Evolutionary conservation across 331 rosid genomes (phyloP).

Genomic region (Rosa hybrid): DNA sequence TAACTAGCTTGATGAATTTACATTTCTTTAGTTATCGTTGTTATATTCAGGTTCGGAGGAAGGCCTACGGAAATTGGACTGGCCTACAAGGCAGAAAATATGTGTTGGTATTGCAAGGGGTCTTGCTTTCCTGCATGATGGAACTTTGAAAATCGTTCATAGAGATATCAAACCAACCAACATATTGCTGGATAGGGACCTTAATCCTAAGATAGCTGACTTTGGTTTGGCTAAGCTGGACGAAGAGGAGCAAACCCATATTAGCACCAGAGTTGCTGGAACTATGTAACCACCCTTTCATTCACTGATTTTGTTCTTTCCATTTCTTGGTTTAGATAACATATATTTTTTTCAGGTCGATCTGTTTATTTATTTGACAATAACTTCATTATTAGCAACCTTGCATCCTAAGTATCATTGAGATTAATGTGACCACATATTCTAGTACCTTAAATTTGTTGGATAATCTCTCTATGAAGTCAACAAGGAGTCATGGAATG

Average conservation of each 20-base stretch:
- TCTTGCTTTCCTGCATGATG: conserved; percentile 45
- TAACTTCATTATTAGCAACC: not conserved
- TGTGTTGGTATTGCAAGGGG: conserved; percentile 55
- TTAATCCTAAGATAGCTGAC: conserved; percentile 49
- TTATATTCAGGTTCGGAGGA: conserved; percentile 19
- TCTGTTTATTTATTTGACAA: not conserved
- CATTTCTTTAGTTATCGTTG: not conserved
- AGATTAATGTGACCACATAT: not conserved
- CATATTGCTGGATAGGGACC: conserved; percentile 42
- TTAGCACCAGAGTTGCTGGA: conserved; percentile 55
- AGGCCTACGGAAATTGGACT: conserved; percentile 24
- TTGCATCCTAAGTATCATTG: not conserved
- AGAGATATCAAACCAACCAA: conserved; percentile 55
- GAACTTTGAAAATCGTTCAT: conserved; percentile 44
- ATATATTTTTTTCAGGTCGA: no score
- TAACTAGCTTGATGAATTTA: not conserved
- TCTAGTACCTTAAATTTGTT: not conserved
- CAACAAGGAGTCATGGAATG: not conserved
- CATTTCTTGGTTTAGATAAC: not conserved
- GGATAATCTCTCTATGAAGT: not conserved
- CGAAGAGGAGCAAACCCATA: conserved; percentile 45
- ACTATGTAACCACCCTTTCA: conserved; percentile 38
- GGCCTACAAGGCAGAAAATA: conserved; percentile 41
- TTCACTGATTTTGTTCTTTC: not conserved
- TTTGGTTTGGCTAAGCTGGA: conserved; percentile 55